Evolutionary conservation across 2,329 filamentous ascomycete species (phyloP).

Genomic region (Hirsutella minnesotensis): DNA sequence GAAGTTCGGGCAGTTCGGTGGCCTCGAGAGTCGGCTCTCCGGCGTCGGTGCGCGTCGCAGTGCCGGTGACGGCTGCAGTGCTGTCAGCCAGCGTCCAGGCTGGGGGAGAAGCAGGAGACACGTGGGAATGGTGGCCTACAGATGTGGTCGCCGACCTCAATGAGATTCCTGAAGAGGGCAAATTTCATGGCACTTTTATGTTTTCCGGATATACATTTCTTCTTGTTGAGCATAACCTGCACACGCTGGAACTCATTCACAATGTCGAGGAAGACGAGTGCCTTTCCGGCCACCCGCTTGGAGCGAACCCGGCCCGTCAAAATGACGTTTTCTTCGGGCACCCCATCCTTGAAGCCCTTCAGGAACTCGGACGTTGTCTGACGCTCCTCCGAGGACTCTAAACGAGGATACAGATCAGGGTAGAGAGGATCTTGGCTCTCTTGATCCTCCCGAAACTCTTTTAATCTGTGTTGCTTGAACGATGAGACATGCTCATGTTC

Average conservation of each 20-base stretch:
- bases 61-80: slow-evolving; percentile 53
- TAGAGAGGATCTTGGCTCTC: slow-evolving; percentile 22
- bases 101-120: neutral
- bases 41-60: slow-evolving; percentile 54
- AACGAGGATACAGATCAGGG: slow-evolving; percentile 22
- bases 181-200: slow-evolving; percentile 30
- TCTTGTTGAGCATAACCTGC: slow-evolving; percentile 66
- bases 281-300: slow-evolving; percentile 59
- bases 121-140: slow-evolving; percentile 39
- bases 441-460: slow-evolving; percentile 19
- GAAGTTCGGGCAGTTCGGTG: slow-evolving; percentile 53
- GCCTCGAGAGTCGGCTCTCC: slow-evolving; percentile 69
- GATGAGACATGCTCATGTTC: slow-evolving; percentile 14
- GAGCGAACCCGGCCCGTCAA: slow-evolving; percentile 57
- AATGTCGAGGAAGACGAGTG: slow-evolving; percentile 77
- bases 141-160: slow-evolving; percentile 74
- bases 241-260: slow-evolving; percentile 58
- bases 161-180: slow-evolving; percentile 49
- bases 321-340: slow-evolving; percentile 17
- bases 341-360: slow-evolving; percentile 14
- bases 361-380: slow-evolving; percentile 23
- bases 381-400: slow-evolving; percentile 13
- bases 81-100: slow-evolving; percentile 9
- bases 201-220: slow-evolving; percentile 27
- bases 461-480: slow-evolving; percentile 24